Conservation (phyloP, 768 basidiomycete genomes). For the Leccinum boreale region DNA sequence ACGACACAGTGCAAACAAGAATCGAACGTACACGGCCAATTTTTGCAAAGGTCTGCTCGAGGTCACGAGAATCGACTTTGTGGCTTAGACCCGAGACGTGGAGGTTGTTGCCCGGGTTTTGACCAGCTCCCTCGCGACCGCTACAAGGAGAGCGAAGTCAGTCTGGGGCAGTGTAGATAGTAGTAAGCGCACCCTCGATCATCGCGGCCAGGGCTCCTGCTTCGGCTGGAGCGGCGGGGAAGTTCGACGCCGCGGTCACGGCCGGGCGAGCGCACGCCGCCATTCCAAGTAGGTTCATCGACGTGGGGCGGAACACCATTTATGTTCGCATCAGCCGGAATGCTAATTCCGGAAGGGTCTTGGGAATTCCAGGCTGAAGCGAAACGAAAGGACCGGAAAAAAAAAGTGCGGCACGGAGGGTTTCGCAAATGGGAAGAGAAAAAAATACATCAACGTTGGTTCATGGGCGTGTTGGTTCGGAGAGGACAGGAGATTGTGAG, state of each 20-base stretch:
- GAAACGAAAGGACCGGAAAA: slow-evolving; percentile 11
- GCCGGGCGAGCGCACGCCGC: slow-evolving; percentile 41
- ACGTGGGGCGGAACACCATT: slow-evolving; percentile 44
- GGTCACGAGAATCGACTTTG: slow-evolving; percentile 75
- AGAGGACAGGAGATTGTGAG: slow-evolving; percentile 16
- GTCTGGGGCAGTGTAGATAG: background rate
- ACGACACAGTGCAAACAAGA: background rate
- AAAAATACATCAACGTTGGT: slow-evolving; percentile 42
- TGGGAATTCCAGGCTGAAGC: slow-evolving; percentile 78
- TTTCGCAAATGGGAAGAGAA: slow-evolving; percentile 33
- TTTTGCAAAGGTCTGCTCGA: slow-evolving; percentile 86
- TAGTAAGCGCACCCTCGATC: slow-evolving; percentile 51
- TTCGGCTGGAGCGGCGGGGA: slow-evolving; percentile 70
- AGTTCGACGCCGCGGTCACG: slow-evolving; percentile 42
- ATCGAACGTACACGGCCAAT: slow-evolving; percentile 67
- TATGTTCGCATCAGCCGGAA: slow-evolving; percentile 53
- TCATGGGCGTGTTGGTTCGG: slow-evolving; percentile 29
- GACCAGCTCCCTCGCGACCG: slow-evolving; percentile 33
- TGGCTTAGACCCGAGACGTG: slow-evolving; percentile 57
- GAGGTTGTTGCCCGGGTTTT: slow-evolving; percentile 67
- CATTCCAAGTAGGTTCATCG: slow-evolving; percentile 59
- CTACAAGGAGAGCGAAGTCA: slow-evolving; percentile 3
- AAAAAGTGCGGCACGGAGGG: slow-evolving; percentile 3
- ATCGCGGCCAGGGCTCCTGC: slow-evolving; percentile 66
- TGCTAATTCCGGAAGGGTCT: slow-evolving; percentile 75